Evolutionary conservation across 768 basidiomycete genomes (phyloP), one percentile per base, ranked within the genome.

Genomic region (Lyophyllum semitale): DNA sequence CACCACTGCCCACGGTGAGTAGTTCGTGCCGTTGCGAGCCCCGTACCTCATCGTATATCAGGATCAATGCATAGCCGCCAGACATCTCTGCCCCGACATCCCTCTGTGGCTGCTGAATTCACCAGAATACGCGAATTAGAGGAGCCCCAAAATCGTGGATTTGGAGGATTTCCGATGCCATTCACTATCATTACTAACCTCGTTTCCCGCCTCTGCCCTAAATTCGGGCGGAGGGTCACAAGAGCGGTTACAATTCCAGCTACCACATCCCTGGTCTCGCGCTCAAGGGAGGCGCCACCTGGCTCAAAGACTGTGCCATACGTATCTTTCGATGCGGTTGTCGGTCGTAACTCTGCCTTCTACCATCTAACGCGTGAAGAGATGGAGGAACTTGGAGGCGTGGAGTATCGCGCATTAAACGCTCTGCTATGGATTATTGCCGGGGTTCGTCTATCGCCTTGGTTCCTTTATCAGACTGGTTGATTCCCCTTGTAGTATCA

Each of bases 381-480:
- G 64, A 74, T 91, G 61, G 94, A 96, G 60, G 93, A 97, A 68
- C 73, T 98, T 4, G 95, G 95, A 3, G 95, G 96, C 18, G 89
- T 97, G 6, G 96, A 99, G 68, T 98, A 91, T 66, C 81, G 94
- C 9, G 91, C 89, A 15, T 72, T 97, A 59, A 87, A 86, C 41
- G 83, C 88, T 2, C 69, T 97, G 48, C 73, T 94, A 8, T 95
- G 91, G 89, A 81, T 95, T 52, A 84, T 96, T 33, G 80, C 80
- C 11, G 66, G 73, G 32, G 93, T 95, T 66, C 64, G 90, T 78
- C 27, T 33, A 43, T n/a, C 8, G 23, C 9, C 35, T 15, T 48
- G 59, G 20, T 57, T 33, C 41, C 41, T 44, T 38, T 25, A 37
- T 11, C 17, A 33, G n/a, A 20, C 35, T 61, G 20, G 49, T 35